Evolutionary conservation across 257 asterid species (phyloP), one percentile per base, ranked within the genome.

Genomic region (Scutellaria barbata): DNA sequence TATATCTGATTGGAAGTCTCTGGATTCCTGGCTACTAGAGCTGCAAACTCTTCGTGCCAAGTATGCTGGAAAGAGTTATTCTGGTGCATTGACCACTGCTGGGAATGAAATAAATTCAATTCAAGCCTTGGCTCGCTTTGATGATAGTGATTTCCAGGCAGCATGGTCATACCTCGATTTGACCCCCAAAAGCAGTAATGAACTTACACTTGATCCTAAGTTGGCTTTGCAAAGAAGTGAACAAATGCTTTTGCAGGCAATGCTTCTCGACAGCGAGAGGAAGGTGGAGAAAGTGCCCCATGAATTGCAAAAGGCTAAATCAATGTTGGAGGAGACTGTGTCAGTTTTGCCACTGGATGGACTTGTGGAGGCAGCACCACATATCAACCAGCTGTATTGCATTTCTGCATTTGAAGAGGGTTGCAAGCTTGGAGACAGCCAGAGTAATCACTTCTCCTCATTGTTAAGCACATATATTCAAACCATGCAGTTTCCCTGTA

Each of bases 181-280:
- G 93, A 94, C 99, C 70, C 96, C 96, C 57, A 94, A 91, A 88
- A 94, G 95, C 80, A 86, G 95, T 92, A 84, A 76, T 62, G 90
- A 91, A 71, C 92, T 84, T 80, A 94, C 96, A 18, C 88, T 89
- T 77, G 99, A 94, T 84, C 99, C 97, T 65, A 94, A 84, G 85
- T 73, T 88, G 85, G 92, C 98, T 80, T 82, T 94, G 85, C 96
- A 86, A 79, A 91, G 99, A 85, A 94, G 99, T 55, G 99, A 94
- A 73, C 99, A 94, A 73, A 89, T 94, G 93, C 92, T 94, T 82
- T 84, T 94, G 93, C 98, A 94, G 84, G 99, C 96, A 48, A 88
- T 94, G 97, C 96, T 94, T 83, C 87, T 84, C 79, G 88, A 83
- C 42, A 69, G 55, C 39, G 98, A 89, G 85, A 92, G 95, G 78